A percentile compares a stretch with the other conserved stretches of the same genome.
Evolutionary conservation across 2,329 filamentous ascomycete species (phyloP).

Genomic region (Plectosphaerella cucumerina): DNA sequence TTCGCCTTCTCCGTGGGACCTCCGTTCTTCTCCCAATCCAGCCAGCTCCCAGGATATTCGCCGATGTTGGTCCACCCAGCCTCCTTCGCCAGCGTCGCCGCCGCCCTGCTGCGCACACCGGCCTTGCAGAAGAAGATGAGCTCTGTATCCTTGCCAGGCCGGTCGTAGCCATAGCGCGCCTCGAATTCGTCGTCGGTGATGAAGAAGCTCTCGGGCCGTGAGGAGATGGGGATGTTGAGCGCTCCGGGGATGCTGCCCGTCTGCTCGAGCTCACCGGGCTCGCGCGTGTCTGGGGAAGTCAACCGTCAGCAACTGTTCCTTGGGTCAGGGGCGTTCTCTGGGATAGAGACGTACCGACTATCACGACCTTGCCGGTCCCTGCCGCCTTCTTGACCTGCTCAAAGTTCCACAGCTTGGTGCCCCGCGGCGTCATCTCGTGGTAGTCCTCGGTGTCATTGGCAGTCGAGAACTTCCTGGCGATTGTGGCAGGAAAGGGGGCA

Average conservation of each 20-base stretch:
- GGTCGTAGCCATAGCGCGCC: slow-evolving; percentile 73
- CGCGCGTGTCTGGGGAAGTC: slow-evolving; percentile 62
- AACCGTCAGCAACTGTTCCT: slow-evolving; percentile 1
- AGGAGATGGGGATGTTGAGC: slow-evolving; percentile 76
- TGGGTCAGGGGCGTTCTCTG: no score
- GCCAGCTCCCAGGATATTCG: slow-evolving; percentile 72
- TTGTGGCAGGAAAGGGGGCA: no score
- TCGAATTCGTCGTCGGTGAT: slow-evolving; percentile 75
- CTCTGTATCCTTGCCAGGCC: slow-evolving; percentile 51
- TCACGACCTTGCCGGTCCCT: slow-evolving; percentile 26
- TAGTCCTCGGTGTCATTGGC: slow-evolving; percentile 1
- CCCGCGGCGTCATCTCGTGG: slow-evolving; percentile 10
- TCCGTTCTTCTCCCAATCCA: slow-evolving; percentile 76
- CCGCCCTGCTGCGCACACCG: slow-evolving; percentile 75
- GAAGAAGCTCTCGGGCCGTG: slow-evolving; percentile 74
- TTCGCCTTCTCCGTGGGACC: slow-evolving; percentile 49
- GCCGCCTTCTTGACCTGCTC: slow-evolving; percentile 40
- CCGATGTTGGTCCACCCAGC: slow-evolving; percentile 70
- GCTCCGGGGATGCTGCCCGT: slow-evolving; percentile 75
- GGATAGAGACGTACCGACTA: slow-evolving; percentile 49
- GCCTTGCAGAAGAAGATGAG: slow-evolving; percentile 92
- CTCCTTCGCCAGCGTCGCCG: slow-evolving; percentile 70
- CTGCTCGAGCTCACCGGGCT: slow-evolving; percentile 60
- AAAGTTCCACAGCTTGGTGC: slow-evolving; percentile 43
- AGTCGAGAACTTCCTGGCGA: slow-evolving; percentile 3